Percentiles rank a stretch among this genome's conserved stretches.
Conservation (phyloP, 1,284 basidiomycete genomes). For the Trichosporon asahii region DNA sequence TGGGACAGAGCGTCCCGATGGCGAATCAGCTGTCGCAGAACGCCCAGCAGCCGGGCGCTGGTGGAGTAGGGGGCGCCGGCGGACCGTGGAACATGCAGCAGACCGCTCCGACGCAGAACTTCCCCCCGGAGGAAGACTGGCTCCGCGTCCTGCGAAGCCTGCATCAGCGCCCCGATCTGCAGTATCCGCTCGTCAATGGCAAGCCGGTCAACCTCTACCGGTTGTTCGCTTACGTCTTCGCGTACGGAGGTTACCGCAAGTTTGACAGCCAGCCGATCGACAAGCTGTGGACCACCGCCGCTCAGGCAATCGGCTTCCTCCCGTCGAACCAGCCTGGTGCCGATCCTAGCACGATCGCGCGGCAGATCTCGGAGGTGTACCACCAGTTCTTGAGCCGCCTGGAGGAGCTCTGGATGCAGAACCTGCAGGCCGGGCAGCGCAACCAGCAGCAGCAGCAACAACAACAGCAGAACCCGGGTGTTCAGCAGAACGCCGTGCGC, state of each 20-base stretch:
- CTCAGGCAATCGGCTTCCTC: conserved; percentile 16
- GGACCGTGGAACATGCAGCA: background rate
- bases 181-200: conserved; percentile 22
- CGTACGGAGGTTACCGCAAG: conserved; percentile 22
- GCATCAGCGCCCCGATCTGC: conserved; percentile 17
- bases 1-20: conserved; percentile 6
- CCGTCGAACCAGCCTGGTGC: conserved; percentile 9
- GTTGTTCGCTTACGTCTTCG: conserved; percentile 21
- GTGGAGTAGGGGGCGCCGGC: conserved; percentile 4
- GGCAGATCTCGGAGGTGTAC: conserved; percentile 22
- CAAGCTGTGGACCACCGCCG: conserved; percentile 21
- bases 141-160: conserved; percentile 17
- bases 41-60: conserved; percentile 1
- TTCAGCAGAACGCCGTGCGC: background rate
- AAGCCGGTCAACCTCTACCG: conserved; percentile 22
- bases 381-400: conserved; percentile 14
- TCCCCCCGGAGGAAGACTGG: conserved; percentile 17
- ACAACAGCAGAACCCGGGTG: background rate
- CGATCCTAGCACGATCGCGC: conserved; percentile 10
- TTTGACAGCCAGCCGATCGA: conserved; percentile 19
- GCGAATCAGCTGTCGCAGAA: background rate
- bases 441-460: background rate
- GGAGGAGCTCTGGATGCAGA: conserved; percentile 23
- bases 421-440: conserved; percentile 10
- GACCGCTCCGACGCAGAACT: conserved; percentile 8